A percentile compares a stretch with the other conserved stretches of the same genome.
phyloP scores from a whole-genome alignment of 306 rosid species.

The Rubus parviflorus region DNA sequence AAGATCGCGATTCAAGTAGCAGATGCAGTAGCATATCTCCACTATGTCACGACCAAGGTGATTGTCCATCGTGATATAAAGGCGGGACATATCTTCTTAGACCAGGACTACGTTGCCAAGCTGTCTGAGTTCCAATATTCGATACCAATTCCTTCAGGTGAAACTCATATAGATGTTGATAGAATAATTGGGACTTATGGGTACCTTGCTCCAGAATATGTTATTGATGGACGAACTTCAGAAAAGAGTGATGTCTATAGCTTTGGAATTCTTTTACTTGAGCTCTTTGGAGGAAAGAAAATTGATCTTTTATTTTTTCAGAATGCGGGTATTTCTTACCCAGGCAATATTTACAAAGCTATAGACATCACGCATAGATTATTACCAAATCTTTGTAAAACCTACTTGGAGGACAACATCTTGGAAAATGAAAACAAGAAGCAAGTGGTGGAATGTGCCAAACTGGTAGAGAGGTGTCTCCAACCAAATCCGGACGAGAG shows the following conservation, averaged over 20 bases:
- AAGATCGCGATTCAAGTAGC: conserved; percentile 17
- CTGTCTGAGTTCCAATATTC: background rate
- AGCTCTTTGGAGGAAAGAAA: background rate
- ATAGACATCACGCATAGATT: no score
- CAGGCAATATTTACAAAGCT: no score
- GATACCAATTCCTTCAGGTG: background rate
- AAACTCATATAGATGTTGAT: background rate
- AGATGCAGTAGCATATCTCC: conserved; percentile 17
- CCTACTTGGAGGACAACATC: no score
- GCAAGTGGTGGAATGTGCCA: conserved; percentile 7
- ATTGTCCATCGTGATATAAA: conserved; percentile 7
- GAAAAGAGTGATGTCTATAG: conserved; percentile 15
- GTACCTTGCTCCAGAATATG: conserved; percentile 1
- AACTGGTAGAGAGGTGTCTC: background rate
- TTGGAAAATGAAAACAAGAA: background rate
- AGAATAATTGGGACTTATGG: background rate
- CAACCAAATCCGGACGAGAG: background rate
- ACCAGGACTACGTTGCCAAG: conserved; percentile 12
- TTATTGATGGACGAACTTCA: background rate
- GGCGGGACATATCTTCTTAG: background rate
- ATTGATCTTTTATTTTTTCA: background rate
- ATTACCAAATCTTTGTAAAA: no score
- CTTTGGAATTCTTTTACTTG: background rate
- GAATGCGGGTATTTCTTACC: background rate
- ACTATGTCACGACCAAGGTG: background rate